Percentiles rank a stretch among this genome's conserved stretches.
phyloP scores from a whole-genome alignment of 2,329 filamentous ascomycete species.

The Ilyonectria sp. region DNA sequence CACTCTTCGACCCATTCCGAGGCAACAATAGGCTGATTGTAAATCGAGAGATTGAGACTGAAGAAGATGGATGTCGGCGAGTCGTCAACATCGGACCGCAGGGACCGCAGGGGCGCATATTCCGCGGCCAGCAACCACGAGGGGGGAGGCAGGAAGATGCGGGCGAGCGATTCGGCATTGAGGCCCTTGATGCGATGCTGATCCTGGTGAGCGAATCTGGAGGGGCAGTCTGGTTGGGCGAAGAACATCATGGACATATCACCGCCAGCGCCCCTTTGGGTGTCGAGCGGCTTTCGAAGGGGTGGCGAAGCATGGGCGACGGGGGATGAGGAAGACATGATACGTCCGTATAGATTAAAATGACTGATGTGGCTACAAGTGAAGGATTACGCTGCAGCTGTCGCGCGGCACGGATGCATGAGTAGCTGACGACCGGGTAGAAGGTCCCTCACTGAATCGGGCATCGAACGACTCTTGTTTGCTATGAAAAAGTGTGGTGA shows the following conservation, averaged over 20 bases:
- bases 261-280: background rate
- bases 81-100: background rate
- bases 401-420: background rate
- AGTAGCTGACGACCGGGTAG: background rate
- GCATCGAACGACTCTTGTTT: background rate
- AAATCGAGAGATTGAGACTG: background rate
- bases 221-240: background rate
- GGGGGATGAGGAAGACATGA: background rate
- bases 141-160: background rate
- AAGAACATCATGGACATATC: slow-evolving; percentile 8
- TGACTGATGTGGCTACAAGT: background rate
- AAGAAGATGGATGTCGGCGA: background rate
- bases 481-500: background rate
- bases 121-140: background rate
- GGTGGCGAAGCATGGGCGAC: background rate
- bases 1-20: no score
- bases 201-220: background rate
- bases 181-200: background rate
- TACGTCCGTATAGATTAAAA: background rate
- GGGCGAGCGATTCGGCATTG: background rate
- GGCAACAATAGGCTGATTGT: no score
- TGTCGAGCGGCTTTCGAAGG: background rate
- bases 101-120: background rate
- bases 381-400: background rate
- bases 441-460: background rate